phyloP scores from a whole-genome alignment of 2,329 filamentous ascomycete species.

The Bimuria novae-zelandiae region DNA sequence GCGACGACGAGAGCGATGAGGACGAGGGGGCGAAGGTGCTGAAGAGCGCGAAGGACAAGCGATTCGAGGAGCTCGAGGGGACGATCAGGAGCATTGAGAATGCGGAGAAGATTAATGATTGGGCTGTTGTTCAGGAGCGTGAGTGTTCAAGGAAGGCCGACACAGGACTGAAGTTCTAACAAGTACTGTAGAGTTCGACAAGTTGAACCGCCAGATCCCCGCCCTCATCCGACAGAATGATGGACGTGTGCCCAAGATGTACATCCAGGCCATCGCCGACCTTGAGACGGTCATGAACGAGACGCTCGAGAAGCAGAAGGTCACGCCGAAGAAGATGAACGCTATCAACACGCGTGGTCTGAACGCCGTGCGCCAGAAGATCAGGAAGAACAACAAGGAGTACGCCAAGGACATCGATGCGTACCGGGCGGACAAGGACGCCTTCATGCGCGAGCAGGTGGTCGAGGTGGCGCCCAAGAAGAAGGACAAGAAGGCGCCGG shows the following conservation, averaged over 20 bases:
- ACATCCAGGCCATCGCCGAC: constrained; percentile 91
- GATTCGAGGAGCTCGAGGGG: constrained; percentile 87
- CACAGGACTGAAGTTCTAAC: constrained; percentile 31
- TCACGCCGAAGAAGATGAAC: constrained; percentile 98
- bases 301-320: constrained; percentile 92
- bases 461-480: constrained; percentile 65
- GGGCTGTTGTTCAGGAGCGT: constrained; percentile 90
- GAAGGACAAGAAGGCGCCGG: constrained; percentile 53
- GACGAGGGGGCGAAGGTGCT: constrained; percentile 84
- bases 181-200: constrained; percentile 77
- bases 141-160: constrained; percentile 45
- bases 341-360: constrained; percentile 90
- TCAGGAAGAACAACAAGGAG: constrained; percentile 98
- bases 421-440: constrained; percentile 83
- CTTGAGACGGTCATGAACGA: constrained; percentile 95
- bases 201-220: constrained; percentile 82
- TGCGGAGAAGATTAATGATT: constrained; percentile 96
- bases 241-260: constrained; percentile 83
- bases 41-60: constrained; percentile 98
- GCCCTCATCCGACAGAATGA: constrained; percentile 60
- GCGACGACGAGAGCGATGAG: constrained; percentile 81
- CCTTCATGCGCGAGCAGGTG: constrained; percentile 84
- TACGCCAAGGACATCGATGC: constrained; percentile 85
- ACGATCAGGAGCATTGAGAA: constrained; percentile 94
- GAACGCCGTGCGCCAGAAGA: constrained; percentile 96